These are phyloP conservation scores for Pistacia vera DNA, from an alignment of 345 rosid species.

Conservation along the genomic window DNA sequence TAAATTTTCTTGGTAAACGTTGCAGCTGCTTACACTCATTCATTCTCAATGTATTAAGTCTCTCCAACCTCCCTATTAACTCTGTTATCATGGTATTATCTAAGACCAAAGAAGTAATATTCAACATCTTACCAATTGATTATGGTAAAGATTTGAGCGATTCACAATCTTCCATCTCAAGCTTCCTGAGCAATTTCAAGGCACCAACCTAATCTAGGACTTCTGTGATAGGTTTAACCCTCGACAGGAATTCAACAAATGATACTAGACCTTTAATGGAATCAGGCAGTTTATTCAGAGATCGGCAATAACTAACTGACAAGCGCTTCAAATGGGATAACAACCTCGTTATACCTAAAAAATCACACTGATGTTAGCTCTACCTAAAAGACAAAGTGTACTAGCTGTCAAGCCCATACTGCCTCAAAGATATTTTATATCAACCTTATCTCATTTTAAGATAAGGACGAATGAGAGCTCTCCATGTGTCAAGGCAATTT, in stretches of 20 bases:
- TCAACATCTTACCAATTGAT: constrained; percentile 12
- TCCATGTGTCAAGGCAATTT: too few relatives aligned
- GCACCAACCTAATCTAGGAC: not conserved
- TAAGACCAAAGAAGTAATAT: constrained; percentile 1
- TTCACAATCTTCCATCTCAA: not conserved
- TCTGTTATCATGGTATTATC: not conserved
- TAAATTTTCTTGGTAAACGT: not conserved
- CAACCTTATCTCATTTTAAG: too few relatives aligned
- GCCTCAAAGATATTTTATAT: too few relatives aligned
- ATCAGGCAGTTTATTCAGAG: constrained; percentile 9
- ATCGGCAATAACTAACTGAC: not conserved
- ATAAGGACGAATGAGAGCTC: too few relatives aligned
- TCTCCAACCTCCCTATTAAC: constrained; percentile 13
- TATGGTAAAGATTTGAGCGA: not conserved
- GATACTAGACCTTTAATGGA: constrained; percentile 1
- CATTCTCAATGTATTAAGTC: not conserved
- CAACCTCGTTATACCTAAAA: not conserved
- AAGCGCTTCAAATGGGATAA: not conserved
- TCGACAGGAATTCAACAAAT: not conserved
- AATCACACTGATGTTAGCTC: too few relatives aligned
- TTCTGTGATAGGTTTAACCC: not conserved
- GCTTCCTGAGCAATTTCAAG: constrained; percentile 5
- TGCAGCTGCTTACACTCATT: not conserved
- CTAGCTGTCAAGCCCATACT: too few relatives aligned
- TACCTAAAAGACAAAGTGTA: too few relatives aligned